These are phyloP conservation scores for Simplicillium sp. DNA, from an alignment of 2,329 filamentous ascomycete genomes.

Conservation along the genomic window DNA sequence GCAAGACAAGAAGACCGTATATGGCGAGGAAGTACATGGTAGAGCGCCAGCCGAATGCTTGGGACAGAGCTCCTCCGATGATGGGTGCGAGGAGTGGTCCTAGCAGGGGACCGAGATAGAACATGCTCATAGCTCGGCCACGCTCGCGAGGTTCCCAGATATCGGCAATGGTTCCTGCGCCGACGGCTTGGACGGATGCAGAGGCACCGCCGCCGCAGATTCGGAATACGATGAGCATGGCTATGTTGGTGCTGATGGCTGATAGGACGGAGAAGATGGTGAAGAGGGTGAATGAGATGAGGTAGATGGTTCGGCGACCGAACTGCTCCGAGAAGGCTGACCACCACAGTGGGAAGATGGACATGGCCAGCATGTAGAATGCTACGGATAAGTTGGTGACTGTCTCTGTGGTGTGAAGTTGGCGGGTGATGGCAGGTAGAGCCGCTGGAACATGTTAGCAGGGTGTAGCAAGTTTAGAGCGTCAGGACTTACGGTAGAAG, in stretches of 20 bases:
- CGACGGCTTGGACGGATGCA: constrained; percentile 73
- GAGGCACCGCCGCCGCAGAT: constrained; percentile 66
- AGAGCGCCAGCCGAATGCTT: constrained; percentile 63
- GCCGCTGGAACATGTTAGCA: constrained; percentile 41
- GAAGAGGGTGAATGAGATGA: constrained; percentile 65
- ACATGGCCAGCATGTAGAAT: constrained; percentile 75
- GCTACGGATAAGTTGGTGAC: constrained; percentile 68
- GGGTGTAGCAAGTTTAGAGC: background rate
- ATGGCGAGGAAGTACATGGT: constrained; percentile 71
- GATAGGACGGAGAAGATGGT: constrained; percentile 60
- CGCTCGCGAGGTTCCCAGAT: constrained; percentile 67
- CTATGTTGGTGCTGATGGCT: constrained; percentile 59
- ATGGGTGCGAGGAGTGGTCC: constrained; percentile 70
- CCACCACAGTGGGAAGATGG: constrained; percentile 82
- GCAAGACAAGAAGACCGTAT: constrained; percentile 51
- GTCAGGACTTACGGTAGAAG: constrained; percentile 57
- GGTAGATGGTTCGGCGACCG: constrained; percentile 70
- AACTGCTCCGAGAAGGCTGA: constrained; percentile 67
- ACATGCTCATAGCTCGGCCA: constrained; percentile 71
- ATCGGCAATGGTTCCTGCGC: constrained; percentile 75
- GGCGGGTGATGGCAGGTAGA: constrained; percentile 51
- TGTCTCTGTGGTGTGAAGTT: constrained; percentile 53
- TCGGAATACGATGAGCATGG: constrained; percentile 70
- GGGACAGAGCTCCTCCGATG: constrained; percentile 62
- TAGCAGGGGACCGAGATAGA: constrained; percentile 69